Percentiles rank a stretch among this genome's conserved stretches.
Evolutionary conservation across 345 rosid species (phyloP).

Genomic region (Gossypium ekmanianum): DNA sequence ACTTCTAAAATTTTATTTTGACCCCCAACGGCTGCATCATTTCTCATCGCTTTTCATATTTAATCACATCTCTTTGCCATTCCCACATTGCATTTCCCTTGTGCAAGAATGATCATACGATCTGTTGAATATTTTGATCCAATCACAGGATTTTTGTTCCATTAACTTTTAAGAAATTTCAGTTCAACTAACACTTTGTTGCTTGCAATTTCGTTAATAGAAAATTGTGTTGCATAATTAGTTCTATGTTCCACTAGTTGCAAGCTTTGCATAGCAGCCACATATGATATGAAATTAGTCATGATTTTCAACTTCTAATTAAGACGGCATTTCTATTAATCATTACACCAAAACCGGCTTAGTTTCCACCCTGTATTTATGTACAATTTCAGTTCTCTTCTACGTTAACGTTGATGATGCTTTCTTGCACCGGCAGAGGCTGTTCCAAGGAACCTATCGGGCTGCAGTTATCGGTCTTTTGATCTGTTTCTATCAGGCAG

Average conservation of each 20-base stretch:
- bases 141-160: background rate
- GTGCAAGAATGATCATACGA: background rate
- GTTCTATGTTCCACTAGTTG: background rate
- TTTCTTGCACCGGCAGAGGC: background rate
- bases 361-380: background rate
- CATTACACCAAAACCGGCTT: background rate
- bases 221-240: slow-evolving; percentile 3
- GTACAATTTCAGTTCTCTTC: background rate
- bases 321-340: background rate
- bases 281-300: background rate
- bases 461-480: slow-evolving; percentile 29
- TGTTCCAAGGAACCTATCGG: slow-evolving; percentile 11
- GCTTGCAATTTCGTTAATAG: background rate
- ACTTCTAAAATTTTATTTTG: too few species aligned
- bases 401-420: background rate
- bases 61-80: background rate
- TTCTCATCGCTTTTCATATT: background rate
- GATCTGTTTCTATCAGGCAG: slow-evolving; percentile 30
- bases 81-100: background rate
- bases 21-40: too few species aligned
- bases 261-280: background rate
- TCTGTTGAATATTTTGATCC: background rate
- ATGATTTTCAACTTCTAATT: background rate
- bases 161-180: background rate
- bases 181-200: background rate